A percentile compares a stretch with the other conserved stretches of the same genome.
phyloP scores from a whole-genome alignment of 2,329 filamentous ascomycete genomes.

The Pyrenochaeta sp. region DNA sequence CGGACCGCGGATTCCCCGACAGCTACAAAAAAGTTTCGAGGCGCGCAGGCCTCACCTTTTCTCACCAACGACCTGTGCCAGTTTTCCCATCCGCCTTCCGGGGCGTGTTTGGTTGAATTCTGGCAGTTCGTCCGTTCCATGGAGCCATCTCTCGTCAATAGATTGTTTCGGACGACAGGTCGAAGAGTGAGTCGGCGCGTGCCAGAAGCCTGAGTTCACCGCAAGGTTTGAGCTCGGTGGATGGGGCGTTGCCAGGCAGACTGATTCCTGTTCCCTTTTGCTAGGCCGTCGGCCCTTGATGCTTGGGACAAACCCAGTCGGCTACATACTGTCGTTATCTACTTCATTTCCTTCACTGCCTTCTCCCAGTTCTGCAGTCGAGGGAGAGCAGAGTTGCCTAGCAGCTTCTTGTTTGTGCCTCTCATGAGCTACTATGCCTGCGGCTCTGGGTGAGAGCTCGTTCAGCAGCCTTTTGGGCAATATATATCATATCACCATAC shows the following conservation, averaged over 20 bases:
- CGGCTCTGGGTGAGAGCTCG: neutral
- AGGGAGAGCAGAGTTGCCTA: neutral
- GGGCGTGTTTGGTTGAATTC: slow-evolving; percentile 75
- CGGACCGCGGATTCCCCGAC: slow-evolving; percentile 19
- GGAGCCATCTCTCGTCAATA: slow-evolving; percentile 76
- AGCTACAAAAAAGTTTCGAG: slow-evolving; percentile 41
- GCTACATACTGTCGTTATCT: slow-evolving; percentile 66
- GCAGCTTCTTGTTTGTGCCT: neutral
- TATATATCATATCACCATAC: neutral
- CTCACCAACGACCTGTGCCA: slow-evolving; percentile 80
- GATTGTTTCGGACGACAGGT: slow-evolving; percentile 94
- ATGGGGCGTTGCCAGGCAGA: slow-evolving; percentile 43
- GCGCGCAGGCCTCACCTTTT: slow-evolving; percentile 37
- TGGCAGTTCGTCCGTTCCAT: slow-evolving; percentile 80
- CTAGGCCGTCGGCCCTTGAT: slow-evolving; percentile 89
- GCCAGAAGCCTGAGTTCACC: slow-evolving; percentile 60
- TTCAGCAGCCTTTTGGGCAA: no score
- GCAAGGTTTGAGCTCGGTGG: slow-evolving; percentile 50
- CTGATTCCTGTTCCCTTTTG: slow-evolving; percentile 71
- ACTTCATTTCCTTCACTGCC: neutral
- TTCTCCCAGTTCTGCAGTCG: neutral
- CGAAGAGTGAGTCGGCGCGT: slow-evolving; percentile 76
- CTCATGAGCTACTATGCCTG: neutral
- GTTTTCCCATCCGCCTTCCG: slow-evolving; percentile 71
- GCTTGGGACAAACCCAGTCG: slow-evolving; percentile 86